phyloP scores from a whole-genome alignment of 345 rosid genomes.

The Rhodamnia argentea region DNA sequence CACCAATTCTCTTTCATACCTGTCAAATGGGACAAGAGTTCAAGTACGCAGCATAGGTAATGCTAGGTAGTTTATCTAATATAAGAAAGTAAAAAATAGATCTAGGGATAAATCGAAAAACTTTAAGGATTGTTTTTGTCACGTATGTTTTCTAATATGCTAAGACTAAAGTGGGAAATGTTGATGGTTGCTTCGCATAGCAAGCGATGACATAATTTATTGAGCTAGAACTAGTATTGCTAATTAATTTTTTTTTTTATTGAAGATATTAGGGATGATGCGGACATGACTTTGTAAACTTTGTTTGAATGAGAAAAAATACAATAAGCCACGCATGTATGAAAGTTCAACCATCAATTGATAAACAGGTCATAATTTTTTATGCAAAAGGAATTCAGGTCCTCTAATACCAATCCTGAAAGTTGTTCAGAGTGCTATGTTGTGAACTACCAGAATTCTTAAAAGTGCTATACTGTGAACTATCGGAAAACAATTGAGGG shows the following conservation, averaged over 20 bases:
- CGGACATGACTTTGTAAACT: not conserved
- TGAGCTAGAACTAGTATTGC: not conserved
- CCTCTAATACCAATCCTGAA: not conserved
- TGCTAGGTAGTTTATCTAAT: not conserved
- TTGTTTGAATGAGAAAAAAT: not conserved
- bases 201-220: not conserved
- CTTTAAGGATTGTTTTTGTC: not conserved
- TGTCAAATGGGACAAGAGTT: not conserved
- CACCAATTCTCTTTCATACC: not conserved
- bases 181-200: not conserved
- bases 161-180: not conserved
- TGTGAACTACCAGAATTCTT: too few relatives aligned
- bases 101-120: not conserved
- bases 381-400: not conserved
- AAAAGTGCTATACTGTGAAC: too few relatives aligned
- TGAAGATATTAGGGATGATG: not conserved
- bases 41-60: not conserved
- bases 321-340: not conserved
- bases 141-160: not conserved
- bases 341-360: not conserved
- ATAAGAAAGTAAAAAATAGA: not conserved
- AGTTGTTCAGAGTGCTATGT: not conserved
- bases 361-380: not conserved
- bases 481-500: too few relatives aligned
- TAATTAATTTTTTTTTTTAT: not conserved